Evolutionary conservation across 495 filamentous ascomycete genomes (phyloP), one percentile per base, ranked within the genome.

Genomic region (Filosporella fistucella): DNA sequence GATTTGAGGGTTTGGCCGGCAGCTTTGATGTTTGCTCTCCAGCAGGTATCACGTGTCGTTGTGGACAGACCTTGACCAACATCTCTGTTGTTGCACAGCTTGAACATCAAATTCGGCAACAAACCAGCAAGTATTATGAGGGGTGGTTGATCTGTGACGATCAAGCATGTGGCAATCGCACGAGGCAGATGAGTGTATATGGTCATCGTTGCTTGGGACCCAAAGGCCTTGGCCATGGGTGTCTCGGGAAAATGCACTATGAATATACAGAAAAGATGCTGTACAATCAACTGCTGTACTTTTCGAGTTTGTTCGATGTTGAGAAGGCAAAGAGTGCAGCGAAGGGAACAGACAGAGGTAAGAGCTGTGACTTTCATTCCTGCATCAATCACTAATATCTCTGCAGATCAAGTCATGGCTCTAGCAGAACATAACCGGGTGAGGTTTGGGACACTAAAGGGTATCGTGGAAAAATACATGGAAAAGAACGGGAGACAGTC

Each of bases 241-340:
- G 94, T 63, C 66, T 77, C n/a, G 94, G 94, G 3, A 72, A 80
- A 12, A 97, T 97, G 93, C 66, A 73, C 21, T 97, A 87, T 56
- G 91, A 94, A 71, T 84, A 84, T 54, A 72, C 74, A n/a, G 91
- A 95, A 74, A 86, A 88, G 65, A 84, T 78, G 57, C 71, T 97
- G 49, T 97, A 96, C 67, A 96, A 93, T 66, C 93, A 98, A 70
- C 72, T 98, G 30, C 63, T 96, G 30, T 98, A 95, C 71, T 90
- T 91, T 60, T 74, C 82, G 21, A 72, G 78, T 20, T 65, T 96
- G 51, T 98, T 86, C 74, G 90, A 98, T 66, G 88, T 94, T 22
- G 89, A 96, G 20, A 88, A 86, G 69, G 86, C 84, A 29, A 80
- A 78, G 56, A 60, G 56, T 21, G 72, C 73, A 34, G 71, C 70